Evolutionary conservation across 2,329 filamentous ascomycete genomes (phyloP).

Genomic region (Mycosphaerelloides madeirae): DNA sequence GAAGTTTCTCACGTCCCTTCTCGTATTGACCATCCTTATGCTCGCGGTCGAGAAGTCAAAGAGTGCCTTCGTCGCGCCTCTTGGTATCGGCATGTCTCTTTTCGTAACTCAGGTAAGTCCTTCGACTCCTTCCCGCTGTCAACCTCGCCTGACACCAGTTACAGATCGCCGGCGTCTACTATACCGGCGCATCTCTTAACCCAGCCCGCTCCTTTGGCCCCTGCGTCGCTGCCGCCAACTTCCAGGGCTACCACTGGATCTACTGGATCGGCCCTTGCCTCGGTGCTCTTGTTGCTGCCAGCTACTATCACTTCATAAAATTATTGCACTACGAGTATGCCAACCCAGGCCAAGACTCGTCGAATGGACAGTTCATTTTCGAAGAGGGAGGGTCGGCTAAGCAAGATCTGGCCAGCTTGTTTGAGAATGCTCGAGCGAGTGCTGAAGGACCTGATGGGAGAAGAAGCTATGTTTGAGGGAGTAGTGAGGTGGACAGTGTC

Average conservation of each 20-base stretch:
- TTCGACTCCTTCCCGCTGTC: neutral
- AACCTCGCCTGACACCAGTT: neutral
- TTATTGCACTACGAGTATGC: conserved; percentile 30
- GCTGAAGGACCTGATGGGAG: neutral
- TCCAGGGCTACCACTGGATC: conserved; percentile 31
- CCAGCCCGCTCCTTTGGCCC: conserved; percentile 33
- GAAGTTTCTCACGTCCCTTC: conserved; percentile 28
- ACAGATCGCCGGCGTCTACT: conserved; percentile 6
- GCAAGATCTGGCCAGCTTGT: neutral
- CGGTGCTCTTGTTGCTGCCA: conserved; percentile 27
- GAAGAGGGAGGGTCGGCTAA: neutral
- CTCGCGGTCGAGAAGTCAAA: conserved; percentile 34
- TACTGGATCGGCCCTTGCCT: conserved; percentile 28
- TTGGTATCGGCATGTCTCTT: conserved; percentile 26
- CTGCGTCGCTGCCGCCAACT: conserved; percentile 26
- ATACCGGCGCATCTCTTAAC: conserved; percentile 32
- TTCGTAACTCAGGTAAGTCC: conserved; percentile 17
- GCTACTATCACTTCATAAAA: conserved; percentile 32
- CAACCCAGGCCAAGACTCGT: conserved; percentile 22
- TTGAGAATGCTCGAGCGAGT: neutral
- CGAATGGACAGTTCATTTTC: conserved; percentile 7
- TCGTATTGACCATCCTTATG: conserved; percentile 34
- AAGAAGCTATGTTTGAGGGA: no score
- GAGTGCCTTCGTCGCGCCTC: conserved; percentile 28
- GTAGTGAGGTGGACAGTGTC: no score